Evolutionary conservation across 2,329 filamentous ascomycete genomes (phyloP), one percentile per base, ranked within the genome.

Genomic region (Aspergillus brasiliensis): DNA sequence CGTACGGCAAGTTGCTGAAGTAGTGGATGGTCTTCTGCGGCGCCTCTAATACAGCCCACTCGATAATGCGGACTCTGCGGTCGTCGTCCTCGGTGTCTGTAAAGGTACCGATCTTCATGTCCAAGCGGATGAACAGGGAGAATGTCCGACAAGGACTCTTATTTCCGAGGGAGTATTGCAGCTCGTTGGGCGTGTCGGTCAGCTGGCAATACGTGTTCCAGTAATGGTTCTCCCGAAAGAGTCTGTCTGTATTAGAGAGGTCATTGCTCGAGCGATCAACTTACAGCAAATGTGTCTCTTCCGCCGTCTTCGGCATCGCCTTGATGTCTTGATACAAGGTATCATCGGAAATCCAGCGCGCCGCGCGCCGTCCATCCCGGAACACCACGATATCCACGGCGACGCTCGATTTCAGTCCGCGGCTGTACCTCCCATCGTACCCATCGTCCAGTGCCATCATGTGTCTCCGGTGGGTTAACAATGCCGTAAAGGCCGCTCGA

Each of bases 101-200:
- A 2, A 51, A 37, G 8, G 54, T 54, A 3, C 31, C 53, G 10
- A 62, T 55, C n/a, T 49, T 47, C 7, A 63, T 38, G 11, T 52
- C 46, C 38, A 54, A 56, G 21, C 46, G 46, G 21, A 64, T 58
- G 13, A 61, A 64, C 31, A 64, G 47, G n/a, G 54, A 62, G 17
- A 64, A 64, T 3, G 62, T 64, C n/a, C 62, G 51, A 25, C 62
- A 64, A 0, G 62, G 62, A 21, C 62, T 58, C 10, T 53, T 64
- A 23, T 58, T 54, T 0, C 62, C 62, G n/a, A 64, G 28, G 8
- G 62, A 64, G 21, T 57, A 62, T 1, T 38, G 25, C 15, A 64
- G 13, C 57, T 58, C 54, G 27, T 64, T 64, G 7, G 60, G 57
- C n/a, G 51, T 21, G 31, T 64, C 52, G 25, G 23, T 53, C 27